Conservation (phyloP, 148 eudicot species). For the Mesembryanthemum crystallinum region DNA sequence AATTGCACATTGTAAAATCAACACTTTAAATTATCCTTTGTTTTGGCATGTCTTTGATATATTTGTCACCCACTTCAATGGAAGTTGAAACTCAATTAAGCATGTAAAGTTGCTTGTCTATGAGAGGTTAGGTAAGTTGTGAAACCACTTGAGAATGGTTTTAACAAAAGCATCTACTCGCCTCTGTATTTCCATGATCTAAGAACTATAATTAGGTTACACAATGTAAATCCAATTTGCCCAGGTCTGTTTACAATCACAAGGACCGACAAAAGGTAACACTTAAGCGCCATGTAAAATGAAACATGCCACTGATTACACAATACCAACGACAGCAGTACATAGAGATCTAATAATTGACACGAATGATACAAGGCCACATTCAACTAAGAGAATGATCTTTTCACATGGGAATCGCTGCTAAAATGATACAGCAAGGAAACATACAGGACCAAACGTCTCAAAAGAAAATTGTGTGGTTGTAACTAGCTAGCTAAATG, state of each 20-base stretch:
- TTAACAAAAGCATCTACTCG: background rate
- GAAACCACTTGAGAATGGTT: background rate
- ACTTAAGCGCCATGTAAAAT: background rate
- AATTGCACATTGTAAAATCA: too few relatives aligned
- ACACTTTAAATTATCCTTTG: too few relatives aligned
- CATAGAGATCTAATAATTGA: background rate
- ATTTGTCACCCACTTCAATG: too few relatives aligned
- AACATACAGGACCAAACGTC: constrained; percentile 18
- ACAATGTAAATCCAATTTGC: too few relatives aligned
- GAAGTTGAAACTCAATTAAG: too few relatives aligned
- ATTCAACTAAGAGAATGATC: constrained; percentile 12
- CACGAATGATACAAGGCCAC: constrained; percentile 19
- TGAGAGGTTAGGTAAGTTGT: too few relatives aligned
- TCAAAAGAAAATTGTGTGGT: background rate
- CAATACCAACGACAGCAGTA: background rate
- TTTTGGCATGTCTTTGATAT: too few relatives aligned
- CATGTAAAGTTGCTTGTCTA: too few relatives aligned
- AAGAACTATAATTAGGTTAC: too few relatives aligned
- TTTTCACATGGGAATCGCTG: constrained; percentile 1
- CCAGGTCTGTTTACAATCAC: background rate
- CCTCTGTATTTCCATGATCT: background rate
- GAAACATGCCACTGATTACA: constrained; percentile 15
- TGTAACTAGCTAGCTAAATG: constrained; percentile 63
- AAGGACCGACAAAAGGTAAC: background rate
- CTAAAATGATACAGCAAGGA: constrained; percentile 6